Evolutionary conservation across 1,139 yeast species (phyloP), one percentile per base, ranked within the genome.

Genomic region (Magnusiomyces ingens): DNA sequence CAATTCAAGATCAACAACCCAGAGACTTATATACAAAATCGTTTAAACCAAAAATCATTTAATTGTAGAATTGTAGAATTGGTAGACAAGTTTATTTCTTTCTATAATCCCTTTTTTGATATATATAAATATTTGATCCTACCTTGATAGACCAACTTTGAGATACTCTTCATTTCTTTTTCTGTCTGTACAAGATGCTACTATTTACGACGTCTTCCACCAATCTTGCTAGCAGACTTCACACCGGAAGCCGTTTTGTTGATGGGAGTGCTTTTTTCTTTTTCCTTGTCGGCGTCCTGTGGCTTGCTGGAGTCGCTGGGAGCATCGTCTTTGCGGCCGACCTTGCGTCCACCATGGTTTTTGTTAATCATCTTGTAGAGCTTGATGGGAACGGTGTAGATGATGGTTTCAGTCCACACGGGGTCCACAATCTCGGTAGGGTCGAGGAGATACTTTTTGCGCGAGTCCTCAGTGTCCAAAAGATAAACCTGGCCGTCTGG

Each of bases 401-500:
- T 62, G 26, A 84, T 59, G 1, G 85, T 75, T 57, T 86, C 89
- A 57, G 71, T 73, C 65, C 84, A 72, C 0, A 80, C 74, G 10
- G 82, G 81, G 21, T 64, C 67, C 17, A 60, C 59, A 43, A 72
- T 70, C 22, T 73, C 77, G 21, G 69, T 69, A 35, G 64, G 55
- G 43, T 64, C 60, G 46, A 73, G 59, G 38, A 71, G 67, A 36
- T 68, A 64, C 53, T 72, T 71, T 0, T 57, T 61, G 3, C 37
- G 37, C 3, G 36, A 29, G 11, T 74, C 78, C 43, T 75, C 77
- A n/a, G 70, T 69, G 57, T 85, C 89, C 17, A 81, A 67, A 45
- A 85, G 69, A 66, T 73, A 81, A 12, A 90, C 90, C 1, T 73
- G 69, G n/a, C 95, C 95, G 54, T 80, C 82, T 21, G 84, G 76